These are phyloP conservation scores for Emergomyces africanus DNA, from an alignment of 2,329 filamentous ascomycete genomes.

Conservation along the genomic window DNA sequence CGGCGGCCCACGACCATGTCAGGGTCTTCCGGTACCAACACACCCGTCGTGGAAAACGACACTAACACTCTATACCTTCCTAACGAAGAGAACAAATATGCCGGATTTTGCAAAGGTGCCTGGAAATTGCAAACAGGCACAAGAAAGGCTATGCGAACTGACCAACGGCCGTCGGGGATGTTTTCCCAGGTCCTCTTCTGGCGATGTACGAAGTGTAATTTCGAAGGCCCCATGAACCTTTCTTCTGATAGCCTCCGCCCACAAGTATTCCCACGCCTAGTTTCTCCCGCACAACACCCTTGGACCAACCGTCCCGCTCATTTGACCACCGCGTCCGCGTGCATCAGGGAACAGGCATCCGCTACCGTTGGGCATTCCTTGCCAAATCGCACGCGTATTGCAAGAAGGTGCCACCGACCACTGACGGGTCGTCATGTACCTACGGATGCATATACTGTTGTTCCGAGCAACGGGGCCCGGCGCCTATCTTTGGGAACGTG, in stretches of 20 bases:
- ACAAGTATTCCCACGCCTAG: slow-evolving; percentile 3
- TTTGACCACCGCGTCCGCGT: slow-evolving; percentile 21
- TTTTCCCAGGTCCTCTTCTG: slow-evolving; percentile 23
- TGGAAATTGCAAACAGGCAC: slow-evolving; percentile 26
- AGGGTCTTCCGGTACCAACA: not conserved
- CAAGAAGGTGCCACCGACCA: slow-evolving; percentile 17
- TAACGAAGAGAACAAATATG: slow-evolving; percentile 21
- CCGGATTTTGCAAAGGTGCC: slow-evolving; percentile 36
- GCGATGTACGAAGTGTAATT: slow-evolving; percentile 31
- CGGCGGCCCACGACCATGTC: not conserved
- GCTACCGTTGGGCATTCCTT: slow-evolving; percentile 36
- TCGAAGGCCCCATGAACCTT: slow-evolving; percentile 25
- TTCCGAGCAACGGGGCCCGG: slow-evolving; percentile 20
- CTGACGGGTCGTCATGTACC: slow-evolving; percentile 5
- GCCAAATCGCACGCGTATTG: slow-evolving; percentile 34
- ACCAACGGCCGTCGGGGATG: slow-evolving; percentile 16
- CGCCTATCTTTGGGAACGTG: slow-evolving; percentile 28
- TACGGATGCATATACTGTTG: slow-evolving; percentile 39
- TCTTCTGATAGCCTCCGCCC: slow-evolving; percentile 7
- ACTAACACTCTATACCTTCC: slow-evolving; percentile 17
- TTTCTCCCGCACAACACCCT: slow-evolving; percentile 4
- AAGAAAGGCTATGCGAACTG: slow-evolving; percentile 22
- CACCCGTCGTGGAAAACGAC: not conserved
- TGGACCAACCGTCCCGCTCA: slow-evolving; percentile 10
- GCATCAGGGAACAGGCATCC: slow-evolving; percentile 22